phyloP scores from a whole-genome alignment of 768 basidiomycete genomes.

The Tephrocybe sp. region DNA sequence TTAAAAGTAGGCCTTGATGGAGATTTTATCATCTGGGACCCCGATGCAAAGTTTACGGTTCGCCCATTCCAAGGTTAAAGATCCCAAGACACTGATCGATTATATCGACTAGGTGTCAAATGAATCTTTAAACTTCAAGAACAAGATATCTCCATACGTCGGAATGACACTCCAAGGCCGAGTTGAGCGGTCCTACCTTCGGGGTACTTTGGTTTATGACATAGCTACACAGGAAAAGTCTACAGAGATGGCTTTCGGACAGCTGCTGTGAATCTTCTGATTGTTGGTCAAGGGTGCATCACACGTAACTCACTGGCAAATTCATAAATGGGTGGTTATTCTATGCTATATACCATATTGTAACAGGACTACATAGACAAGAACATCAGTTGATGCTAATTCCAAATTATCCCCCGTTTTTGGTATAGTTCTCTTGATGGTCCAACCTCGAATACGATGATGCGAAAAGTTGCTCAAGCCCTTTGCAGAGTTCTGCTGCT shows the following conservation, averaged over 20 bases:
- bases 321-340: background rate
- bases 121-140: slow-evolving; percentile 81
- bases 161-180: slow-evolving; percentile 67
- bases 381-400: too few relatives aligned
- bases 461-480: background rate
- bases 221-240: slow-evolving; percentile 28
- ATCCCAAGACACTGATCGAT: background rate
- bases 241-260: slow-evolving; percentile 29
- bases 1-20: slow-evolving; percentile 76
- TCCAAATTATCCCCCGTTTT: too few relatives aligned
- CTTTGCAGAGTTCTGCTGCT: too few relatives aligned
- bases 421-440: background rate
- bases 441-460: background rate
- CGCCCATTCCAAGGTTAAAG: slow-evolving; percentile 1
- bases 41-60: slow-evolving; percentile 48
- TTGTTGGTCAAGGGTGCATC: too few relatives aligned
- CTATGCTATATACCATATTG: too few relatives aligned
- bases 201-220: slow-evolving; percentile 70
- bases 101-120: slow-evolving; percentile 57
- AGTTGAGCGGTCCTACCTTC: slow-evolving; percentile 78
- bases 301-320: too few relatives aligned
- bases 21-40: slow-evolving; percentile 86
- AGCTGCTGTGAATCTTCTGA: slow-evolving; percentile 38
- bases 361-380: too few relatives aligned
- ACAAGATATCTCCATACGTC: slow-evolving; percentile 89